phyloP scores from a whole-genome alignment of 768 basidiomycete species.

The Hygrophorus russula region DNA sequence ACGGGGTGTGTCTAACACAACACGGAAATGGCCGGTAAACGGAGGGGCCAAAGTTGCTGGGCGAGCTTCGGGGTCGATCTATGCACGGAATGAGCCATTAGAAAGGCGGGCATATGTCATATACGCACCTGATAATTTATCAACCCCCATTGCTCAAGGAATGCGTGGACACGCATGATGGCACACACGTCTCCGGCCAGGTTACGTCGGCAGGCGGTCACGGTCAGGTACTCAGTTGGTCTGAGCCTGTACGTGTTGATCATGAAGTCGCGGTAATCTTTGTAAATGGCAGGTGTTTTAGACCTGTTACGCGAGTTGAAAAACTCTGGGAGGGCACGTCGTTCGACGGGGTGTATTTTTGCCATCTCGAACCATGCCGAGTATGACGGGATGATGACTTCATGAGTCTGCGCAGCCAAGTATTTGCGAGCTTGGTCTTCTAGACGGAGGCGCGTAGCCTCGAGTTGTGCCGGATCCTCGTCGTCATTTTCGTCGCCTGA shows the following conservation, averaged over 20 bases:
- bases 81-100: conserved; percentile 4
- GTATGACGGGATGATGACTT: conserved; percentile 94
- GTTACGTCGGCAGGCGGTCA: conserved; percentile 93
- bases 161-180: conserved; percentile 97
- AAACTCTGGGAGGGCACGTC: conserved; percentile 91
- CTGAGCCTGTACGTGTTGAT: conserved; percentile 94
- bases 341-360: conserved; percentile 86
- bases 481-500: conserved; percentile 77
- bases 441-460: conserved; percentile 65
- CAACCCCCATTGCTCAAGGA: conserved; percentile 97
- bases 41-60: conserved; percentile 93
- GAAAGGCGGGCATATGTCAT: neutral
- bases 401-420: conserved; percentile 94
- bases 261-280: conserved; percentile 99
- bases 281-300: conserved; percentile 96
- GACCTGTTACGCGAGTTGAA: conserved; percentile 92
- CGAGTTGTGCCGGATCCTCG: conserved; percentile 75
- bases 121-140: conserved; percentile 90
- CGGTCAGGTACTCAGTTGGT: conserved; percentile 91
- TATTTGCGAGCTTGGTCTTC: conserved; percentile 90
- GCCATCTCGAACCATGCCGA: conserved; percentile 98
- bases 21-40: conserved; percentile 97
- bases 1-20: conserved; percentile 92
- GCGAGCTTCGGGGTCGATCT: conserved; percentile 96
- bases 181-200: conserved; percentile 97